A percentile compares a stretch with the other conserved stretches of the same genome.
Conservation (phyloP, 2,329 filamentous ascomycete species). For the Aspergillus sp. region DNA sequence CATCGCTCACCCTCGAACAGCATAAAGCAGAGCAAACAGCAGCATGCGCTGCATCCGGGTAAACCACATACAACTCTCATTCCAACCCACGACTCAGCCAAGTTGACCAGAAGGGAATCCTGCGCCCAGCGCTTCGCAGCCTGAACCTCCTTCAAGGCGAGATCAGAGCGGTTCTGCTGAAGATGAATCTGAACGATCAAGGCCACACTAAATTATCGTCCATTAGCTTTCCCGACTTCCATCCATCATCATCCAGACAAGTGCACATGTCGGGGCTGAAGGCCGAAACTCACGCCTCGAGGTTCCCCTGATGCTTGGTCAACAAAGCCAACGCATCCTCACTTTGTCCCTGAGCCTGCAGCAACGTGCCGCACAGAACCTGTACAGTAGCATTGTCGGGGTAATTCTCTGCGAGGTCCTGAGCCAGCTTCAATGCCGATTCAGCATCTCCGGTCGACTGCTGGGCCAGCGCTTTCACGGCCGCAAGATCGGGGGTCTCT, state of each 20-base stretch:
- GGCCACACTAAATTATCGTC: conserved; percentile 60
- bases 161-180: conserved; percentile 84
- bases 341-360: conserved; percentile 77
- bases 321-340: conserved; percentile 82
- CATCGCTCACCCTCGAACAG: not conserved
- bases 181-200: conserved; percentile 91
- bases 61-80: conserved; percentile 68
- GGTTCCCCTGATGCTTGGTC: conserved; percentile 78
- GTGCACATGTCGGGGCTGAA: not conserved
- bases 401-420: conserved; percentile 67
- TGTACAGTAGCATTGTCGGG: conserved; percentile 79
- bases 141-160: conserved; percentile 85
- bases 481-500: conserved; percentile 70
- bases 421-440: conserved; percentile 62
- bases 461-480: conserved; percentile 75
- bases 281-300: conserved; percentile 66
- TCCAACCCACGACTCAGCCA: conserved; percentile 94
- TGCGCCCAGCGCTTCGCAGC: conserved; percentile 91
- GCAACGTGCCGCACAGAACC: conserved; percentile 75
- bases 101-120: conserved; percentile 87
- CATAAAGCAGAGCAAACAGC: no score
- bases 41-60: not conserved
- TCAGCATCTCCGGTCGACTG: conserved; percentile 62
- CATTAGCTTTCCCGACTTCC: not conserved
- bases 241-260: no score